A percentile compares a stretch with the other conserved stretches of the same genome.
Evolutionary conservation across 805 yeast species (phyloP).

Genomic region (Wickerhamiella musiphila): DNA sequence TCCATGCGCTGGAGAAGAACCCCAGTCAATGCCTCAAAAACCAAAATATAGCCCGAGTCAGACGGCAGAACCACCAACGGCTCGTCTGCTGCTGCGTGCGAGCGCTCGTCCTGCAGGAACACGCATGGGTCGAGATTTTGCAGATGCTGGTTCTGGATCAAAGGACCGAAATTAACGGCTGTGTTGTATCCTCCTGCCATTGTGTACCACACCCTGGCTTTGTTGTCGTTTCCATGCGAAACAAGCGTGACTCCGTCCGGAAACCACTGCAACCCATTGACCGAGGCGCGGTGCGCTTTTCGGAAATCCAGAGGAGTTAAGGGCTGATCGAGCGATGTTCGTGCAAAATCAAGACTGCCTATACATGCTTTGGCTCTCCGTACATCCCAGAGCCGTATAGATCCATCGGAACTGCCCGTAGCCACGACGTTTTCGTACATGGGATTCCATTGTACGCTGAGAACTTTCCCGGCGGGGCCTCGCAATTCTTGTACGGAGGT

Average conservation of each 20-base stretch:
- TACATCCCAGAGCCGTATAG: constrained; percentile 72
- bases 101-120: too few relatives aligned
- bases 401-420: constrained; percentile 70
- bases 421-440: constrained; percentile 41
- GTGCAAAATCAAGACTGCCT: constrained; percentile 40
- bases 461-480: constrained; percentile 39
- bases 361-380: constrained; percentile 50
- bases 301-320: constrained; percentile 18
- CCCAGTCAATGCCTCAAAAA: constrained; percentile 44
- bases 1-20: constrained; percentile 41
- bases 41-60: constrained; percentile 53
- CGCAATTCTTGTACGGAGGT: constrained; percentile 54
- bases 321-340: constrained; percentile 22
- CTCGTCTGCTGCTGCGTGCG: constrained; percentile 35
- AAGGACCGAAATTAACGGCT: constrained; percentile 60
- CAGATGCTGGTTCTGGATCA: constrained; percentile 44
- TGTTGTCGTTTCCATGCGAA: constrained; percentile 67
- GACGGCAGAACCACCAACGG: constrained; percentile 49
- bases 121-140: constrained; percentile 42
- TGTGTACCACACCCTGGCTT: constrained; percentile 63
- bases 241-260: constrained; percentile 43
- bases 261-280: constrained; percentile 67
- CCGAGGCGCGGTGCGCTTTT: constrained; percentile 61
- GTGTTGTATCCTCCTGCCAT: constrained; percentile 35
- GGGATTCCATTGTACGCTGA: constrained; percentile 64